Conservation (phyloP, 257 asterid genomes). For the Primulina huaijiensis region DNA sequence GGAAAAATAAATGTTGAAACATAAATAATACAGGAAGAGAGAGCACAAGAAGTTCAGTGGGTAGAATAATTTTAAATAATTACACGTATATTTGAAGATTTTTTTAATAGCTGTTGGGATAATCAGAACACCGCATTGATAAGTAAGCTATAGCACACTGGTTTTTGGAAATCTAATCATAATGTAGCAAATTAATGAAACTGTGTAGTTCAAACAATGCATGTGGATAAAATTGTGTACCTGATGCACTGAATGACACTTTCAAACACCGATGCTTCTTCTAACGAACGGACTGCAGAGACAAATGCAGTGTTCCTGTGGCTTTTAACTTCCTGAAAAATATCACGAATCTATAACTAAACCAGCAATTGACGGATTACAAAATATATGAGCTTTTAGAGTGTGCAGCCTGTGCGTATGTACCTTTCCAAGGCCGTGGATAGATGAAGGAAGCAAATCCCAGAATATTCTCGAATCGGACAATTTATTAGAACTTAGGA, state of each 20-base stretch:
- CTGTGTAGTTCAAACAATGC: too few relatives aligned
- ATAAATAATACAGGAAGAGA: too few relatives aligned
- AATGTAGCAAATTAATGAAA: too few relatives aligned
- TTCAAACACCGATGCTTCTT: slow-evolving; percentile 72
- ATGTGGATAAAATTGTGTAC: slow-evolving; percentile 27
- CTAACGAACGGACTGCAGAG: slow-evolving; percentile 73
- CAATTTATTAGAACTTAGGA: slow-evolving; percentile 33
- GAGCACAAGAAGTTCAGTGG: too few relatives aligned
- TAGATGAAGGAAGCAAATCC: slow-evolving; percentile 56
- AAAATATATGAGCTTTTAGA: neutral
- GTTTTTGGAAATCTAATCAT: too few relatives aligned
- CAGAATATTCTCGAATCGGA: slow-evolving; percentile 49
- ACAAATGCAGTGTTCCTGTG: slow-evolving; percentile 43
- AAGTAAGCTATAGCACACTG: too few relatives aligned
- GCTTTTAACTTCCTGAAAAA: slow-evolving; percentile 54
- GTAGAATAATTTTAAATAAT: too few relatives aligned
- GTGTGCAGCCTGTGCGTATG: neutral
- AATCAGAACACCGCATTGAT: too few relatives aligned
- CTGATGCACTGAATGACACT: slow-evolving; percentile 69
- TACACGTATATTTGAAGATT: too few relatives aligned
- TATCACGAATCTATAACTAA: neutral
- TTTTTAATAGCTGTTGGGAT: too few relatives aligned
- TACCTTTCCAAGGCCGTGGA: slow-evolving; percentile 73
- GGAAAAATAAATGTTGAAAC: neutral
- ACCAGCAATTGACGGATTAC: neutral